Evolutionary conservation across 192 early-diverging fungal species (phyloP), one percentile per base, ranked within the genome.

Genomic region (Entophlyctis helioformis): DNA sequence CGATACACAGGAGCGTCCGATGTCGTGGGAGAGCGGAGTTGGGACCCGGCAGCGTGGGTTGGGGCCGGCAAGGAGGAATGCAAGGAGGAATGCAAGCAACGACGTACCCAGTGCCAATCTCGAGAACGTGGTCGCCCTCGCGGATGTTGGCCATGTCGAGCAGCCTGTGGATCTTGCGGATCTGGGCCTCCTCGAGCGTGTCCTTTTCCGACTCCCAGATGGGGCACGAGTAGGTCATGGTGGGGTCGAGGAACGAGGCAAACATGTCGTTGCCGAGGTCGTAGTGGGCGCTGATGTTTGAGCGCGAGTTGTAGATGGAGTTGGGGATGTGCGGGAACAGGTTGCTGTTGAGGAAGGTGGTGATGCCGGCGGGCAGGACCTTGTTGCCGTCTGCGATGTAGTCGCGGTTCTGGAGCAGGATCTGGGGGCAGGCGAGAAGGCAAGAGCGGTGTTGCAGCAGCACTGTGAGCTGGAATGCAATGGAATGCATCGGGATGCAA

Each of bases 261-360:
- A 85, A 85, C 74, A 85, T 73, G 22, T 80, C 81, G 56, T 85
- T 83, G 32, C 74, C 77, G 38, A 85, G 63, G 49, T 85, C 83
- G 57, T 85, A 85, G 58, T 85, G 83, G 10, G 80, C 80, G 5
- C 62, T 64, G 31, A 85, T 73, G 47, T 85, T 85, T 56, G 41
- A 59, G 8, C 70, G 46, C 0, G 71, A 44, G 51, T 81, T 83
- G 24, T 64, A 45, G 40, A 83, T 52, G 0, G 78, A 74, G 57
- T 85, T 85, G 16, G 76, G 64, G 48, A 82, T 76, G 20, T 59
- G 71, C 11, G 72, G 64, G 55, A 60, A 66, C 11, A 73, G 48
- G 9, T 78, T 41, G 29, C 59, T 66, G 53, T 77, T 76, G 36
- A 83, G 47, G 33, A 66, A 36, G 36, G 48, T 52, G 57, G 74